These are phyloP conservation scores for Danielia oregonensis DNA, from an alignment of 805 yeast species.

Conservation along the genomic window DNA sequence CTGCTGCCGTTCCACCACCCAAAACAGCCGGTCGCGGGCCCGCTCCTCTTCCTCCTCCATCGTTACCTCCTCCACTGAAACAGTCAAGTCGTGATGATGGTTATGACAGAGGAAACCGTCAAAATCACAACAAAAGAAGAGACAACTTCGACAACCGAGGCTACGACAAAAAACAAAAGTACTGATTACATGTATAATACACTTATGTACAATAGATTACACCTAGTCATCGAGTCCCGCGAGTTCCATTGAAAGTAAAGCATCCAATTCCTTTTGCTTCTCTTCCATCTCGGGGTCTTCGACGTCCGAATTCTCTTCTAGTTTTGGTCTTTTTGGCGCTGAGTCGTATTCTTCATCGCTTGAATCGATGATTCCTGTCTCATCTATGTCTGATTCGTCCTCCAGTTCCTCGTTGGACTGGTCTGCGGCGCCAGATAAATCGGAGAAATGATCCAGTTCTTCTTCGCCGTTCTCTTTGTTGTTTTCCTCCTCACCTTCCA, in stretches of 20 bases:
- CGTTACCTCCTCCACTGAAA: conserved; percentile 12
- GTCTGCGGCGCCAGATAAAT: background rate
- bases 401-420: background rate
- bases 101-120: background rate
- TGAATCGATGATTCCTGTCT: background rate
- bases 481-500: conserved; percentile 14
- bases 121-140: conserved; percentile 19
- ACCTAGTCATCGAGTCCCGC: background rate
- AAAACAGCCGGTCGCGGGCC: too few relatives aligned
- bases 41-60: conserved; percentile 15
- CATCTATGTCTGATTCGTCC: background rate
- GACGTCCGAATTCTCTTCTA: background rate
- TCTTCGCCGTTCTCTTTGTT: conserved; percentile 2
- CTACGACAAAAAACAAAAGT: conserved; percentile 29
- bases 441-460: conserved; percentile 7
- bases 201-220: background rate
- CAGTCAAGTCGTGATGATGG: conserved; percentile 3
- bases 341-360: conserved; percentile 1
- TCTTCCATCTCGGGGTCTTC: background rate
- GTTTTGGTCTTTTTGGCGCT: background rate
- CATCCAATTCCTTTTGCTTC: conserved; percentile 3
- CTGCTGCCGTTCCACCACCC: too few relatives aligned
- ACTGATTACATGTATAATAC: conserved; percentile 11
- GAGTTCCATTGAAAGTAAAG: conserved; percentile 1
- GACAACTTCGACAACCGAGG: conserved; percentile 19